phyloP scores from a whole-genome alignment of 805 yeast species.

The Candida alai region DNA sequence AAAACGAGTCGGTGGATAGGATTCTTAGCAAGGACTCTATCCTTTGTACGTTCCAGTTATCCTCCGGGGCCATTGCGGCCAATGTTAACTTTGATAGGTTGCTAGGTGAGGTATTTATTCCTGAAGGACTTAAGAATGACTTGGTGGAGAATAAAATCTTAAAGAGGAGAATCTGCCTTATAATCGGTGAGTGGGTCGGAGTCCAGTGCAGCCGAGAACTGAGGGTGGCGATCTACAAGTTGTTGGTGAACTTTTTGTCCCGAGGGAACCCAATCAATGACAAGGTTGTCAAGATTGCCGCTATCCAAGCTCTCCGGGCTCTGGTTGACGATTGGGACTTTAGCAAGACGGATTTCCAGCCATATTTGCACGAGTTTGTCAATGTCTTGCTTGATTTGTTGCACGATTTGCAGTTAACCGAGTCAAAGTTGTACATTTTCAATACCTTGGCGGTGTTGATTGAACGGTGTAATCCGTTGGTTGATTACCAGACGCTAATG shows the following conservation, averaged over 20 bases:
- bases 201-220: constrained; percentile 60
- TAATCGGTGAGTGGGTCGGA: constrained; percentile 78
- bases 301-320: constrained; percentile 63
- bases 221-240: constrained; percentile 53
- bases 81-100: constrained; percentile 66
- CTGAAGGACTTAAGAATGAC: constrained; percentile 51
- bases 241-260: constrained; percentile 50
- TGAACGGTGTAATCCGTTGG: constrained; percentile 60
- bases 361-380: constrained; percentile 55
- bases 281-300: constrained; percentile 74
- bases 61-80: constrained; percentile 62
- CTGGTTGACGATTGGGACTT: constrained; percentile 88
- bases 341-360: constrained; percentile 60
- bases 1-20: constrained; percentile 36
- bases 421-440: constrained; percentile 71
- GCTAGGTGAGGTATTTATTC: constrained; percentile 58
- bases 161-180: constrained; percentile 70
- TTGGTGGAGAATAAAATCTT: constrained; percentile 54
- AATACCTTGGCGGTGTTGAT: constrained; percentile 63
- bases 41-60: constrained; percentile 76
- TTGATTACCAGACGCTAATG: constrained; percentile 47
- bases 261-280: constrained; percentile 51
- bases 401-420: constrained; percentile 53
- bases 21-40: constrained; percentile 74
- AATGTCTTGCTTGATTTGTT: constrained; percentile 48